These are phyloP conservation scores for Alloteropsis semialata DNA, from an alignment of 176 grass and related monocot species.

Conservation along the genomic window DNA sequence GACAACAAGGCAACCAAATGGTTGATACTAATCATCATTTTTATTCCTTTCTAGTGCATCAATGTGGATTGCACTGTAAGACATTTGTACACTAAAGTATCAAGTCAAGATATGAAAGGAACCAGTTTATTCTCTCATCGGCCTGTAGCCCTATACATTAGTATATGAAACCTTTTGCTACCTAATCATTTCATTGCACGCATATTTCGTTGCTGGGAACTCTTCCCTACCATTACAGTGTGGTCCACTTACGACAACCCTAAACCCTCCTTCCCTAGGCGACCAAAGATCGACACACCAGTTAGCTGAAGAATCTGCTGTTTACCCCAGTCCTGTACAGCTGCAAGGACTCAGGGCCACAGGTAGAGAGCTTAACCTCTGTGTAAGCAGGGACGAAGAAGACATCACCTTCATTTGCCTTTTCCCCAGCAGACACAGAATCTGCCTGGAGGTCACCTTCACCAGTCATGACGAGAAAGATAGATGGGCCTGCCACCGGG, in stretches of 20 bases:
- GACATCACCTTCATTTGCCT: constrained; percentile 56
- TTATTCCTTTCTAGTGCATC: constrained; percentile 5
- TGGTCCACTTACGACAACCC: neutral
- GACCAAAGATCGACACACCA: neutral
- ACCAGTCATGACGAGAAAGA: constrained; percentile 63
- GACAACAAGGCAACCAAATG: neutral
- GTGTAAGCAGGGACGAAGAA: constrained; percentile 63
- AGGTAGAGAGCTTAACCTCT: constrained; percentile 54
- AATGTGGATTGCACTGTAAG: constrained; percentile 6
- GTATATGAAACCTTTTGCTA: constrained; percentile 16
- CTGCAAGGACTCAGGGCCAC: constrained; percentile 26
- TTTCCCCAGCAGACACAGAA: constrained; percentile 30
- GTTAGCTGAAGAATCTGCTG: constrained; percentile 65
- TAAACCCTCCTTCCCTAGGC: neutral
- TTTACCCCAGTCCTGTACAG: constrained; percentile 85
- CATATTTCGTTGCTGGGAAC: constrained; percentile 17
- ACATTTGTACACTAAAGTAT: neutral
- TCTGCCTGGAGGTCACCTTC: constrained; percentile 43
- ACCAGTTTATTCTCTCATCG: constrained; percentile 25
- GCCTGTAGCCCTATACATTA: constrained; percentile 33
- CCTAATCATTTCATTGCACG: constrained; percentile 14
- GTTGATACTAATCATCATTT: neutral
- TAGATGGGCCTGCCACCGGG: constrained; percentile 65
- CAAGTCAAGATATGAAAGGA: constrained; percentile 14
- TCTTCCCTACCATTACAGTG: constrained; percentile 15